Base-by-base conservation (phyloP, 2,329 filamentous ascomycete genomes). In the Colletotrichum eremochloae region DNA sequence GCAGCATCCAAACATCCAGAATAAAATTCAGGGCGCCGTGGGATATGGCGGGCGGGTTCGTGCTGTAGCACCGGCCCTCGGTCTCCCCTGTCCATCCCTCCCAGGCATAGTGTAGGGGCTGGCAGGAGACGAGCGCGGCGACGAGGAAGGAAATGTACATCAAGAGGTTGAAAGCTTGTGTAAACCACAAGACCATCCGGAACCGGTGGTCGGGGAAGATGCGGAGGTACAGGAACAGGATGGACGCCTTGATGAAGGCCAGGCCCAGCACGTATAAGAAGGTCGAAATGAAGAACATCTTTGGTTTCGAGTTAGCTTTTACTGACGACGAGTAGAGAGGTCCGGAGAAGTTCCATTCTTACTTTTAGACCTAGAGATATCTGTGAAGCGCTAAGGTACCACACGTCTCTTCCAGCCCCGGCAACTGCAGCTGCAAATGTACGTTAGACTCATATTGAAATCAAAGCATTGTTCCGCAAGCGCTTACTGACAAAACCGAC, bases 1-100 rank as follows among this genome's bases (percentile, higher is more conserved):
- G 29, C 15, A 71, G 68, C 68, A 71, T 62, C 63, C 63, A 67
- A 1, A 62, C 33, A 12, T 71, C 68, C 31, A 71, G 8, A 1
- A 24, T 38, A 11, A 67, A 62, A 14, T 71, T 61, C 3, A 71
- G 2, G 0, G 14, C 56, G 14, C 58, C 63, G 14, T 71, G 68
- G 7, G 46, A 52, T 1, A 71, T 31, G n/a, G 24, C 48, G 8
- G 61, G 18, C 6, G 31, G 9, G n/a, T 48, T 55, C 2, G 61
- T 9, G 14, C 46, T 56, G 11, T 29, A 8, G 14, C 68, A 71
- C 15, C 55, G 46, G 8, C 68, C 63, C 1, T 12, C 2, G 3
- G 33, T n/a, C 18, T 61, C 46, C 2, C 56, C 46, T 9, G 58
- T 33, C 68, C 68, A 71, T 5, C 33, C 24, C 7, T 55, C 55